Evolutionary conservation across 441 rosid genomes (phyloP), one percentile per base, ranked within the genome.

Genomic region (Erodium trifolium): DNA sequence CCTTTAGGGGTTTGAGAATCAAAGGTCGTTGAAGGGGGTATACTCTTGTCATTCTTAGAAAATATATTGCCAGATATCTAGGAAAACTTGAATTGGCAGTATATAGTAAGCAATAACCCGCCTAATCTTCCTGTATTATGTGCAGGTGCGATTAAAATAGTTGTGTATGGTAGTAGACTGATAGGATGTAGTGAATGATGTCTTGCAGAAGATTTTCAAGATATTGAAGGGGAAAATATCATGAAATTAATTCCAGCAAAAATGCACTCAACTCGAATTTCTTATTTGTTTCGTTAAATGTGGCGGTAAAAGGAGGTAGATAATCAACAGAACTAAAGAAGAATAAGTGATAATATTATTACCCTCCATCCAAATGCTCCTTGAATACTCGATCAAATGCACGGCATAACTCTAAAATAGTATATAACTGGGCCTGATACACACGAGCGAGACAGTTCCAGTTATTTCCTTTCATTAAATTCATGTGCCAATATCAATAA

Each of bases 311-410:
- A 55, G 62, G 43, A 57, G 45, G 53, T 68, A 67, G 69, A 51
- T 41, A 18, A 45, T 17, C 69, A 77, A 71, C 39, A 71, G 55
- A 73, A 9, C n/a, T 65, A 63, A 23, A 71, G 62, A 8, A 55
- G 66, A 43, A 76, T 63, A 23, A 23, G 27, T 23, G 27, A 23
- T 23, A 23, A 3, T 3, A 14, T 5, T n/a, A 16, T 81, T 85
- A 94, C 98, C 98, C 98, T 86, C 97, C 99, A 82, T 94, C 98
- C 79, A 94, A 83, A 75, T 94, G 99, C 76, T 94, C 97, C 85
- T 87, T 94, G 82, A 92, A 94, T 55, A 94, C 89, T 71, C 27
- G 27, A 23, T 23, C 27, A 23, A 23, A 23, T 23, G 27, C 27
- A 23, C 27, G 27, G 27, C 27, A 94, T 55, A 94, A 78, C 81